Evolutionary conservation across 129 eudicot genomes (phyloP).

Genomic region (Apium graveolens): DNA sequence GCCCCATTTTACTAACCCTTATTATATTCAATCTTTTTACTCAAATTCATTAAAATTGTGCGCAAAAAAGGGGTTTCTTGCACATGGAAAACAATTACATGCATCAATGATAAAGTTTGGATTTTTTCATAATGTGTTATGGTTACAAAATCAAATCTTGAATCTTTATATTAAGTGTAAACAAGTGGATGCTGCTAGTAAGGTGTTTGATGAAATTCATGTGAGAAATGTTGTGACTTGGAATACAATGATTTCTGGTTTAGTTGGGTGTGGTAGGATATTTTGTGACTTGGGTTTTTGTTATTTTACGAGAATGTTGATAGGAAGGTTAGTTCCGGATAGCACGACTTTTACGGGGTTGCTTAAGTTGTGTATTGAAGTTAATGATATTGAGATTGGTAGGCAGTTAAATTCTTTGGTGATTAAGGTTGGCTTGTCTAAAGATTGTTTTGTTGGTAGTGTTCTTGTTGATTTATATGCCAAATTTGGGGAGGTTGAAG

Average conservation of each 20-base stretch:
- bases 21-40: slow-evolving; percentile 17
- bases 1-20: slow-evolving; percentile 2
- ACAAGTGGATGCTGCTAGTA: slow-evolving; percentile 25
- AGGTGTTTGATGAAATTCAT: slow-evolving; percentile 60
- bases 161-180: slow-evolving; percentile 36
- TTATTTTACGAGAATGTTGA: slow-evolving; percentile 49
- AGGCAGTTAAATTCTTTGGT: slow-evolving; percentile 40
- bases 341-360: slow-evolving; percentile 37
- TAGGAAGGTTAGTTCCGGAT: slow-evolving; percentile 37
- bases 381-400: slow-evolving; percentile 28
- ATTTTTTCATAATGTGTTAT: slow-evolving; percentile 9
- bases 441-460: slow-evolving; percentile 37
- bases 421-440: slow-evolving; percentile 34
- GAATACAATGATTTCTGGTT: slow-evolving; percentile 34
- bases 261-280: slow-evolving; percentile 6
- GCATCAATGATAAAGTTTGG: slow-evolving; percentile 41
- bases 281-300: slow-evolving; percentile 27
- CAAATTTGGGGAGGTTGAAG: slow-evolving; percentile 40
- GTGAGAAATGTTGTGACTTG: slow-evolving; percentile 44
- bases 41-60: slow-evolving; percentile 22
- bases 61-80: slow-evolving; percentile 16
- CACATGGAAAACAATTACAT: slow-evolving; percentile 36
- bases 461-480: slow-evolving; percentile 50
- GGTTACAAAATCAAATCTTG: slow-evolving; percentile 41
- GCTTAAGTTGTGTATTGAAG: slow-evolving; percentile 24